These are phyloP conservation scores for Solanum rostratum DNA, from an alignment of 257 asterid species.

Conservation along the genomic window DNA sequence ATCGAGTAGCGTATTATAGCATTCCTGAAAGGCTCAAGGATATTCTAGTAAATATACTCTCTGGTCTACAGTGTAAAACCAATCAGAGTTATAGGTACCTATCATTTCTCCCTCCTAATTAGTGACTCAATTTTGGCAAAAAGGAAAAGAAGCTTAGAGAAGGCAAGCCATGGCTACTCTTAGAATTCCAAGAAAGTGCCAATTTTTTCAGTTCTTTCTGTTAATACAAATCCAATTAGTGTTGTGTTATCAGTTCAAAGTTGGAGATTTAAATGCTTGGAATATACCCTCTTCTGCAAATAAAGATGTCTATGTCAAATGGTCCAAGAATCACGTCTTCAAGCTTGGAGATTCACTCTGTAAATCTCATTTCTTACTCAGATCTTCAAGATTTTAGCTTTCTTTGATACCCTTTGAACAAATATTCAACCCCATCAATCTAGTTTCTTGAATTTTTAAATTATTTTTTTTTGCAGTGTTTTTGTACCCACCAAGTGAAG, in stretches of 20 bases:
- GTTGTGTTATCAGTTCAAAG: conserved; percentile 40
- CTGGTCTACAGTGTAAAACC: neutral
- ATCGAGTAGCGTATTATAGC: no score
- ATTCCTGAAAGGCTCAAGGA: neutral
- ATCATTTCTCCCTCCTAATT: neutral
- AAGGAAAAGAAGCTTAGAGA: neutral
- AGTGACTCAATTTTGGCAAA: neutral
- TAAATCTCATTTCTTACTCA: conserved; percentile 12
- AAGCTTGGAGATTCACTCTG: conserved; percentile 71
- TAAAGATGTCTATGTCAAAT: conserved; percentile 40
- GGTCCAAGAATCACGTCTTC: conserved; percentile 57
- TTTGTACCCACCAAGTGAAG: conserved; percentile 94
- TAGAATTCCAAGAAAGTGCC: conserved; percentile 11
- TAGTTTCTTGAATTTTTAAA: neutral
- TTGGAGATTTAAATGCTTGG: conserved; percentile 79
- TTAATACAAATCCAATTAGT: conserved; percentile 21
- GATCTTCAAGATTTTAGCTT: neutral
- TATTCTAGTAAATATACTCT: neutral
- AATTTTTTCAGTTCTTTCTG: conserved; percentile 23
- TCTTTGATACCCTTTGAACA: neutral
- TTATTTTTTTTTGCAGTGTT: conserved; percentile 40
- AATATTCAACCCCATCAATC: neutral
- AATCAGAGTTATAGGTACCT: neutral
- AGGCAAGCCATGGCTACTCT: conserved; percentile 18
- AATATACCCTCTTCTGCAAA: conserved; percentile 52